Conservation (phyloP, 176 grass and related monocot species). For the Poa annua region DNA sequence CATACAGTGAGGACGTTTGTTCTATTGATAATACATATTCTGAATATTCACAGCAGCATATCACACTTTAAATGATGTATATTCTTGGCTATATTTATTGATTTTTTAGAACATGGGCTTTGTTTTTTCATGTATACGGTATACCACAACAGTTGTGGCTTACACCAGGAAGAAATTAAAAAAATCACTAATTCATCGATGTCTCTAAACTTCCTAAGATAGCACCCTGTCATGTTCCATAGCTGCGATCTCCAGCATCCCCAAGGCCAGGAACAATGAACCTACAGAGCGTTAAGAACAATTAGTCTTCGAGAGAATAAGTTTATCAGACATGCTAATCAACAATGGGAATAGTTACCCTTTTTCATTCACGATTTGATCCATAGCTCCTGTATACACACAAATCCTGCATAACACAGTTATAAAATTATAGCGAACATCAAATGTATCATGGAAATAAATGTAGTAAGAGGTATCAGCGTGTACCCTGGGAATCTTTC, state of each 20-base stretch:
- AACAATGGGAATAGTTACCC: constrained; percentile 41
- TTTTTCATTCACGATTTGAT: constrained; percentile 74
- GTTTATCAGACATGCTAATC: constrained; percentile 24
- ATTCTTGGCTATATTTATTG: background rate
- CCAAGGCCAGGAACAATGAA: constrained; percentile 71
- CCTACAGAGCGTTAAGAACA: constrained; percentile 25
- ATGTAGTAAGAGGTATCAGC: background rate
- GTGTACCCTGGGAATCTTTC: constrained; percentile 66
- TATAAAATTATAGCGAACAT: constrained; percentile 23
- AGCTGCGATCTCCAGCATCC: constrained; percentile 70
- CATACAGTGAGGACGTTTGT: background rate
- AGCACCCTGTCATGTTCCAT: constrained; percentile 49
- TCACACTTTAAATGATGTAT: background rate
- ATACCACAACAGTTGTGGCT: background rate
- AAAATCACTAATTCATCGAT: background rate
- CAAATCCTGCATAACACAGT: constrained; percentile 52
- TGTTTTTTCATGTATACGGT: background rate
- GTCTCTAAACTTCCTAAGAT: background rate
- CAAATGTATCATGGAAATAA: constrained; percentile 32
- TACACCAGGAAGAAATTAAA: background rate
- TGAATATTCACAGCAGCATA: background rate
- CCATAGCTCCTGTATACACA: constrained; percentile 69
- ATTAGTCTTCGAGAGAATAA: background rate
- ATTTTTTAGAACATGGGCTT: background rate
- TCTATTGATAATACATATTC: no score